phyloP scores from a whole-genome alignment of 1,139 yeast species.

The Tardiomyces digboiensis region DNA sequence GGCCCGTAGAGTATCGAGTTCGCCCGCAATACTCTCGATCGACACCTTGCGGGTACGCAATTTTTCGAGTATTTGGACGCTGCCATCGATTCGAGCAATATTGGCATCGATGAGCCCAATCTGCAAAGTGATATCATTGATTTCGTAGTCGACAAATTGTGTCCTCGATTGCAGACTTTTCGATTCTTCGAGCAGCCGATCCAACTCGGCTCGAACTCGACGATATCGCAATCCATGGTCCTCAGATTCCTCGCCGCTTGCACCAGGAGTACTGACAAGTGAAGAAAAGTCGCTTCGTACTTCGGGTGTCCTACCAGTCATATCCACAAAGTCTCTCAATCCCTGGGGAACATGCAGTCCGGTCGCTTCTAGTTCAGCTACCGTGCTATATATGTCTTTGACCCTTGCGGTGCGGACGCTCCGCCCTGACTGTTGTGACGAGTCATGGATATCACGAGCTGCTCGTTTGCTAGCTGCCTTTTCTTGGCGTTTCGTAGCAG shows the following conservation, averaged over 20 bases:
- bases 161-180: conserved; percentile 2
- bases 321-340: conserved; percentile 23
- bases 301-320: conserved; percentile 13
- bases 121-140: too few species aligned
- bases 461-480: not conserved
- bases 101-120: too few species aligned
- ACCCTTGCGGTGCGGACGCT: conserved; percentile 11
- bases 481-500: conserved; percentile 12
- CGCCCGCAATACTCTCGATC: conserved; percentile 6
- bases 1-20: conserved; percentile 17
- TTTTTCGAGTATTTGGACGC: too few species aligned
- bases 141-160: too few species aligned
- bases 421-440: not conserved
- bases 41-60: too few species aligned
- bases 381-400: conserved; percentile 26
- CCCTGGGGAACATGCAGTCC: conserved; percentile 31
- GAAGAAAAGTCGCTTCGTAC: conserved; percentile 9
- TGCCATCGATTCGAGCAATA: too few species aligned
- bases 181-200: conserved; percentile 6
- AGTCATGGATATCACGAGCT: not conserved
- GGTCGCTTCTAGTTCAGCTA: conserved; percentile 29
- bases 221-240: not conserved
- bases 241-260: conserved; percentile 3
- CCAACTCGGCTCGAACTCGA: conserved; percentile 3
- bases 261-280: conserved; percentile 2